Conservation (phyloP, 2,329 filamentous ascomycete genomes). For the Cadophora sp. region DNA sequence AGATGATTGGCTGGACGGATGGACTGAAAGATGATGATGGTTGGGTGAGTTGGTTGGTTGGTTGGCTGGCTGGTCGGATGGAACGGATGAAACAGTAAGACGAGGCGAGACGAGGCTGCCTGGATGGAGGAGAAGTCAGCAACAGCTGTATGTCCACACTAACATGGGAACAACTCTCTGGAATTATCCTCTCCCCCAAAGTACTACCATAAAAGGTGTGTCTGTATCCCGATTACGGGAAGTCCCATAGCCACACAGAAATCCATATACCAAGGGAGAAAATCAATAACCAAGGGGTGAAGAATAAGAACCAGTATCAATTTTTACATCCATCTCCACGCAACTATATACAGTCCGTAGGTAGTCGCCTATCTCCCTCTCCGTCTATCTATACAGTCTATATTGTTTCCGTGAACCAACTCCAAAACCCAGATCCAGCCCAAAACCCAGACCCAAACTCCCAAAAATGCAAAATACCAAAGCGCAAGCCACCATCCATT, state of each 20-base stretch:
- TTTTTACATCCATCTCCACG: neutral
- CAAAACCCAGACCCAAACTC: slow-evolving; percentile 9
- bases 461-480: slow-evolving; percentile 9
- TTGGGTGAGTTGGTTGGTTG: neutral
- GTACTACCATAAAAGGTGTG: neutral
- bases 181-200: neutral
- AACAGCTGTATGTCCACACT: too few relatives aligned
- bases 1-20: neutral
- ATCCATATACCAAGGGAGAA: neutral
- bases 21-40: neutral
- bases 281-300: neutral
- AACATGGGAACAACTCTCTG: too few relatives aligned
- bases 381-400: slow-evolving; percentile 9
- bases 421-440: neutral
- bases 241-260: too few relatives aligned
- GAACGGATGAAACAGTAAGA: too few relatives aligned
- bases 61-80: neutral
- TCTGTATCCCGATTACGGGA: too few relatives aligned
- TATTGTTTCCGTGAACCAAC: neutral
- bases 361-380: neutral
- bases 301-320: neutral
- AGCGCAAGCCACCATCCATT: neutral
- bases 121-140: too few relatives aligned
- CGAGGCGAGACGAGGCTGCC: neutral
- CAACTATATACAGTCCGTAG: slow-evolving; percentile 8